A percentile compares a stretch with the other conserved stretches of the same genome.
Evolutionary conservation across 495 filamentous ascomycete genomes (phyloP).

Genomic region (Sordaria brevicollis): DNA sequence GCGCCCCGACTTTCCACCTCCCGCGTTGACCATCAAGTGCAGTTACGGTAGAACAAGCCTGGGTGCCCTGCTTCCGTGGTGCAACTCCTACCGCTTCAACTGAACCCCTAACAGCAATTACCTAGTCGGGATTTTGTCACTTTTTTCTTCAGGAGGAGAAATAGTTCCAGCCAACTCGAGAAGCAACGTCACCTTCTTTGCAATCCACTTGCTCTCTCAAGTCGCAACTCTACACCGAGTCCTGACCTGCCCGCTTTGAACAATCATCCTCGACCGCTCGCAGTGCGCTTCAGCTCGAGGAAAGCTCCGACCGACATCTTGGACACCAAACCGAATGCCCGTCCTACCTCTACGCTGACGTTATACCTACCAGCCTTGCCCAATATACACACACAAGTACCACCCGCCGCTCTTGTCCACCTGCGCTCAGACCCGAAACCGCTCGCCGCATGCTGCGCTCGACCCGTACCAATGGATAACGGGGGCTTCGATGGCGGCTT

Average conservation of each 20-base stretch:
- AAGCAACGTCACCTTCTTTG: background rate
- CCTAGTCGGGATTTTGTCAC: background rate
- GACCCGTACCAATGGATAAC: constrained; percentile 43
- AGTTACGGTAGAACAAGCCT: background rate
- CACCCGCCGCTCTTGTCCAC: background rate
- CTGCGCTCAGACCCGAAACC: background rate
- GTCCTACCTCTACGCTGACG: background rate
- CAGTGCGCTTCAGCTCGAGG: background rate
- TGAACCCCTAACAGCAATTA: background rate
- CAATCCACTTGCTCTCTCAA: background rate
- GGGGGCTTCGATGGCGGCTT: constrained; percentile 33
- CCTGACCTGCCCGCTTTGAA: background rate
- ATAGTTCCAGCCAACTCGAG: background rate
- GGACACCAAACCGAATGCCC: background rate
- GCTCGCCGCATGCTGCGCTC: constrained; percentile 10
- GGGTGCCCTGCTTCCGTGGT: background rate
- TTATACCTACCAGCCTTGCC: background rate
- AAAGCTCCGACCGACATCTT: background rate
- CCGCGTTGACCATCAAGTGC: background rate
- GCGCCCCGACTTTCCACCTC: background rate
- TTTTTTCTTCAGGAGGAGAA: background rate
- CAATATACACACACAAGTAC: too few species aligned
- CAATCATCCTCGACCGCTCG: background rate
- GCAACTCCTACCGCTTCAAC: background rate
- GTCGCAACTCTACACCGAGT: background rate